These are phyloP conservation scores for Myriosclerotinia curreyana DNA, from an alignment of 2,329 filamentous ascomycete genomes.

Conservation along the genomic window DNA sequence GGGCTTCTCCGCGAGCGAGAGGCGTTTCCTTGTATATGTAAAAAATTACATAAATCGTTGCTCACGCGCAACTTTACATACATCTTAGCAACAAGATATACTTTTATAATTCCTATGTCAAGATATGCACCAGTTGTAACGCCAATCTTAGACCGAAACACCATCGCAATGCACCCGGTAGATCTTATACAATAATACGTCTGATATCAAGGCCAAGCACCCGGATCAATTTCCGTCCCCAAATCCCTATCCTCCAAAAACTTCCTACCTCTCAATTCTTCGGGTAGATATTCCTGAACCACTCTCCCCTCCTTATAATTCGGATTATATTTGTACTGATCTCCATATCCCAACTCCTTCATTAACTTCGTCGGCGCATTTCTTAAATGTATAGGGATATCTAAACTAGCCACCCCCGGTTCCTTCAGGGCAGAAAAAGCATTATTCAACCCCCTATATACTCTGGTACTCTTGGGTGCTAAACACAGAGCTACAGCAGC, in stretches of 20 bases:
- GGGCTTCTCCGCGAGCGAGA: not conserved
- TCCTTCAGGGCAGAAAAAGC: slow-evolving; percentile 76
- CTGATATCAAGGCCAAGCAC: slow-evolving; percentile 33
- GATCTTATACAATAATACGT: slow-evolving; percentile 14
- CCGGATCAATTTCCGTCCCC: slow-evolving; percentile 71
- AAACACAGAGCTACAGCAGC: slow-evolving; percentile 76
- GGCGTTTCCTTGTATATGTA: slow-evolving; percentile 6
- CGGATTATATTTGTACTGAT: slow-evolving; percentile 95
- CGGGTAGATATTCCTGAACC: slow-evolving; percentile 85
- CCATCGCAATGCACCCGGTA: slow-evolving; percentile 25
- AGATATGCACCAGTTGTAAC: not conserved
- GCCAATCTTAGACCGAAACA: slow-evolving; percentile 20
- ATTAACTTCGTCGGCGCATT: slow-evolving; percentile 92
- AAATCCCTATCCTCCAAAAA: slow-evolving; percentile 82
- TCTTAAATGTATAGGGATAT: slow-evolving; percentile 81
- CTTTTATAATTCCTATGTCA: not conserved
- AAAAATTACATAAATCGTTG: slow-evolving; percentile 6
- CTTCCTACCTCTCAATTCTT: slow-evolving; percentile 62
- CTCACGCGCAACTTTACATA: slow-evolving; percentile 8
- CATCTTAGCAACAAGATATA: not conserved
- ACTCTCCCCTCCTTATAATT: slow-evolving; percentile 82
- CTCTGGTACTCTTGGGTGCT: slow-evolving; percentile 81
- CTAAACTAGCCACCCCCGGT: slow-evolving; percentile 76
- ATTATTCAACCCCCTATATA: slow-evolving; percentile 78
- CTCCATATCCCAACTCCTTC: slow-evolving; percentile 88